Evolutionary conservation across 306 rosid genomes (phyloP).

Genomic region (barrel medic (Medicago truncatula)): DNA sequence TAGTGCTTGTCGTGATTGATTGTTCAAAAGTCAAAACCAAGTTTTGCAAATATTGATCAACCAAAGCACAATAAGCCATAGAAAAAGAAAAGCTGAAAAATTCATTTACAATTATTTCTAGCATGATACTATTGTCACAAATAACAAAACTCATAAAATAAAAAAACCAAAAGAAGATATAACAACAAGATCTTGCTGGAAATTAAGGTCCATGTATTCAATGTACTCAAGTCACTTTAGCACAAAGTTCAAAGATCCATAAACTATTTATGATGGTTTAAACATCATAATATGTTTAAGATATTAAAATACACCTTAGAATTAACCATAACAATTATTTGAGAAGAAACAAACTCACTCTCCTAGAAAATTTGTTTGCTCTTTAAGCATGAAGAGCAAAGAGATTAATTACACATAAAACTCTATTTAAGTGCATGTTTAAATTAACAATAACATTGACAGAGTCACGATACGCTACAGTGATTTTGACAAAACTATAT

Average conservation of each 20-base stretch:
- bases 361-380: slow-evolving; percentile 30
- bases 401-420: slow-evolving; percentile 38
- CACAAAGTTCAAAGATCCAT: slow-evolving; percentile 23
- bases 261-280: slow-evolving; percentile 14
- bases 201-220: slow-evolving; percentile 26
- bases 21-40: neutral
- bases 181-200: slow-evolving; percentile 26
- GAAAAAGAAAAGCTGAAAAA: neutral
- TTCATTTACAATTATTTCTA: neutral
- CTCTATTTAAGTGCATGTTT: neutral
- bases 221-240: slow-evolving; percentile 11
- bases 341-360: slow-evolving; percentile 28
- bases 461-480: too few relatives aligned
- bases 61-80: neutral
- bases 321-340: slow-evolving; percentile 31
- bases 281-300: slow-evolving; percentile 23
- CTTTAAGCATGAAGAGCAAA: slow-evolving; percentile 30
- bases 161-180: slow-evolving; percentile 5
- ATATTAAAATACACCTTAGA: slow-evolving; percentile 34
- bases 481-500: neutral
- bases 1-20: neutral
- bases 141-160: neutral
- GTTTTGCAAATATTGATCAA: neutral
- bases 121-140: neutral
- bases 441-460: neutral